Evolutionary conservation across 2,329 filamentous ascomycete species (phyloP), one percentile per base, ranked within the genome.

Genomic region (Botryotinia convoluta): DNA sequence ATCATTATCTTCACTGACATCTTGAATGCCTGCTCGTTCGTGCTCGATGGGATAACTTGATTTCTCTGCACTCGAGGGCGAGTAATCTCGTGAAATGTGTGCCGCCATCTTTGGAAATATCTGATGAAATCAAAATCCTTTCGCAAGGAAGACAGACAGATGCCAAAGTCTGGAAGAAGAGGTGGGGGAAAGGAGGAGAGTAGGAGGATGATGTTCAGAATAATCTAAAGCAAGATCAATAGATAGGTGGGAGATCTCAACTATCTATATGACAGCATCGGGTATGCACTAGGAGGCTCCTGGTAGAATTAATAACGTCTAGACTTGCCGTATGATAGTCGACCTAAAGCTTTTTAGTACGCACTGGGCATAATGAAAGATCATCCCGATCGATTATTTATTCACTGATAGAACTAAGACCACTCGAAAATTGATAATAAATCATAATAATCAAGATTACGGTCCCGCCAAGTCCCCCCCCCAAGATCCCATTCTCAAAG

Each of bases 1-100:
- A 70, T 79, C 78, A 63, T 79, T 77, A 35, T 79, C 76, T 45
- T 70, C 57, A 7, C 42, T 4, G 5, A 16, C 29, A 48, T 62
- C 57, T 26, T 70, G 61, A 22, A 51, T 60, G 20, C 8, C 35
- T 68, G 35, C 8, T 22, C 61, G 35, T 20, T 67, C 59, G 51
- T 32, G 69, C 44, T 42, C 45, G 22, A 54, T 9, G 39, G 48
- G 62, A 35, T 16, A 32, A 22, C 22, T 59, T 26, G 29, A 29
- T 29, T 72, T 64, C 45, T 72, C 69, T 20, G 32, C 62, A n/a
- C 69, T 72, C 45, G 69, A 72, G 18, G 69, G 61, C 44, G 69
- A 65, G 67, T 69, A 32, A 22, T 60, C 22, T 22, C 54, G 51
- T 26, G n/a, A 29, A 61, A 45, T 18, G 8, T 32, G 29, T 35